Percentiles rank a stretch among this genome's conserved stretches.
Conservation (phyloP, 148 eudicot genomes). For the Rhododendron kiyosumense region DNA sequence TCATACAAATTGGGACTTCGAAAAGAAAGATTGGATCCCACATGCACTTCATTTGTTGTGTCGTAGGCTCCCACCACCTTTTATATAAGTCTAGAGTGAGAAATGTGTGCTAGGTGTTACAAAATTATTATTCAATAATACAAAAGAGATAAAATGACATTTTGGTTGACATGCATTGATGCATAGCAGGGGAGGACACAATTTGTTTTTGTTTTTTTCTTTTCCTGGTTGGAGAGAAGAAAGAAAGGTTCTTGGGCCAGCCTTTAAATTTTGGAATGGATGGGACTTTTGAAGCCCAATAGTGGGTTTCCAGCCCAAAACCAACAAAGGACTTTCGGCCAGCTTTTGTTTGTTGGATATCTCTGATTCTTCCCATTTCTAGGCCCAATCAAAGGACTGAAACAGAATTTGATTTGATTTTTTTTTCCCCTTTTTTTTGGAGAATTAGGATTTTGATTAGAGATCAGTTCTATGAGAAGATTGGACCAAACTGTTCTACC, state of each 20-base stretch:
- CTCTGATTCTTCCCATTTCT: neutral
- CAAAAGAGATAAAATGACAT: neutral
- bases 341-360: too few species aligned
- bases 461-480: neutral
- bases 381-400: neutral
- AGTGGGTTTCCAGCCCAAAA: neutral
- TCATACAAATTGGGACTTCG: neutral
- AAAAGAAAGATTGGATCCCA: neutral
- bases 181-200: neutral
- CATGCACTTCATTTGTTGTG: neutral
- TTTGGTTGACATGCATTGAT: neutral
- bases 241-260: neutral
- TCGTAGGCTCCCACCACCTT: neutral
- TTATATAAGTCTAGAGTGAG: neutral
- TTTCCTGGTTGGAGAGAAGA: neutral
- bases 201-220: neutral
- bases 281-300: neutral
- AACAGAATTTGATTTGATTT: too few species aligned
- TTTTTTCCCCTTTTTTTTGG: too few species aligned
- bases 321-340: neutral
- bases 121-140: neutral
- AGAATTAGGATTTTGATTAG: neutral
- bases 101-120: neutral
- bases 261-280: neutral
- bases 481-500: neutral